Evolutionary conservation across 2,329 filamentous ascomycete species (phyloP).

Genomic region (Ascochyta fabae): DNA sequence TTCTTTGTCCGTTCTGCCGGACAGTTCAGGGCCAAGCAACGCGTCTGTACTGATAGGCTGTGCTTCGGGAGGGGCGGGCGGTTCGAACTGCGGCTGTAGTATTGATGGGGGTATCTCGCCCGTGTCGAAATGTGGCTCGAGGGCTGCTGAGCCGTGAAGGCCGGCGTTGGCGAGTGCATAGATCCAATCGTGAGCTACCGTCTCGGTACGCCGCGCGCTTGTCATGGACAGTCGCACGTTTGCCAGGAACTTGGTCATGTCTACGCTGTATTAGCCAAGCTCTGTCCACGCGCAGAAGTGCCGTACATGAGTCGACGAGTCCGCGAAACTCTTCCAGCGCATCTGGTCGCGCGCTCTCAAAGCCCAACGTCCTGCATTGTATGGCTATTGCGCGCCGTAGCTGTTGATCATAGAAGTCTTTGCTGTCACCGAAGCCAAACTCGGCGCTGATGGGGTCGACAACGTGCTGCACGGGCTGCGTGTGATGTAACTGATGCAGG

Average conservation of each 20-base stretch:
- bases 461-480: conserved; percentile 42
- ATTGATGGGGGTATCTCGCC: conserved; percentile 45
- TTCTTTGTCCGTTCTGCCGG: conserved; percentile 54
- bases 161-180: conserved; percentile 55
- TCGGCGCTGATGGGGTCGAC: conserved; percentile 46
- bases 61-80: conserved; percentile 49
- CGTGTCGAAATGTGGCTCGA: conserved; percentile 51
- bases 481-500: conserved; percentile 42
- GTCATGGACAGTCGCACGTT: conserved; percentile 65
- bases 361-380: conserved; percentile 60
- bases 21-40: conserved; percentile 61
- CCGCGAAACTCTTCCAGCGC: conserved; percentile 64
- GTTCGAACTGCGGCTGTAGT: conserved; percentile 50
- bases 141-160: conserved; percentile 49
- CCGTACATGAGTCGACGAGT: conserved; percentile 65
- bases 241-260: conserved; percentile 61
- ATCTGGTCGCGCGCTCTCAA: conserved; percentile 60
- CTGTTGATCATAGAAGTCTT: conserved; percentile 60
- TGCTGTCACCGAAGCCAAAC: conserved; percentile 51
- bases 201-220: conserved; percentile 60
- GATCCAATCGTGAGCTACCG: conserved; percentile 66
- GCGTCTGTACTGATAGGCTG: conserved; percentile 54
- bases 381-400: conserved; percentile 62
- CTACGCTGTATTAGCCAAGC: conserved; percentile 46
- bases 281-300: conserved; percentile 23